phyloP scores from a whole-genome alignment of 2,329 filamentous ascomycete species.

The Xylariaceae sp. region DNA sequence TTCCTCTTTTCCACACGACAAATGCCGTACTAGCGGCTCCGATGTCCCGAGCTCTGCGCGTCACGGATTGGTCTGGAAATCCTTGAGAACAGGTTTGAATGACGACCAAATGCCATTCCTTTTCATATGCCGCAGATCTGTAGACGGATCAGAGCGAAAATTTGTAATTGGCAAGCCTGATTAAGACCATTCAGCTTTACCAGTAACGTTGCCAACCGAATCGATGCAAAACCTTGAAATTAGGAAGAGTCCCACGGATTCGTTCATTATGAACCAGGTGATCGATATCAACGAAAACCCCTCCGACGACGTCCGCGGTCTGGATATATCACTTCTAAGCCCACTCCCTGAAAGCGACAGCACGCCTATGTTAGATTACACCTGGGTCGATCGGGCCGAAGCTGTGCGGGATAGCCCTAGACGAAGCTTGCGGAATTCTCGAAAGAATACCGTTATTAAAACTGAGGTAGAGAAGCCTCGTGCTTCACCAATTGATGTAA shows the following conservation, averaged over 20 bases:
- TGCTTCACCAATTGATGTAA: constrained; percentile 5
- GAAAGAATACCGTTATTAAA: not conserved
- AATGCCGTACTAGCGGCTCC: not conserved
- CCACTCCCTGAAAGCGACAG: not conserved
- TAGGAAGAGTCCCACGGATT: not conserved
- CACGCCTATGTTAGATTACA: constrained; percentile 4
- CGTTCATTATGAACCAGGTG: constrained; percentile 4
- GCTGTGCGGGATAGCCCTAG: not conserved
- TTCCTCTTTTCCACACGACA: not conserved
- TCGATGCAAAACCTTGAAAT: not conserved
- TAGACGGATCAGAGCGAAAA: not conserved
- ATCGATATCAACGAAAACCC: not conserved
- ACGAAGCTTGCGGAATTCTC: not conserved
- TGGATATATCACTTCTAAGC: not conserved
- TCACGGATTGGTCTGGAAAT: not conserved
- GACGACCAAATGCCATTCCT: not conserved
- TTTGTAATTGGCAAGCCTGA: not conserved
- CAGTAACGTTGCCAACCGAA: not conserved
- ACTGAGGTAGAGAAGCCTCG: not conserved
- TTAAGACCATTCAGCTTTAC: not conserved
- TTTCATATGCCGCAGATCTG: not conserved
- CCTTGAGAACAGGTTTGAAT: not conserved
- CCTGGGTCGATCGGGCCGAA: constrained; percentile 2
- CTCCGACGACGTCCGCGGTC: not conserved
- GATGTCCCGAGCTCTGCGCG: not conserved